Conservation (phyloP, 2,329 filamentous ascomycete species). For the Pseudocercospora crystallina region DNA sequence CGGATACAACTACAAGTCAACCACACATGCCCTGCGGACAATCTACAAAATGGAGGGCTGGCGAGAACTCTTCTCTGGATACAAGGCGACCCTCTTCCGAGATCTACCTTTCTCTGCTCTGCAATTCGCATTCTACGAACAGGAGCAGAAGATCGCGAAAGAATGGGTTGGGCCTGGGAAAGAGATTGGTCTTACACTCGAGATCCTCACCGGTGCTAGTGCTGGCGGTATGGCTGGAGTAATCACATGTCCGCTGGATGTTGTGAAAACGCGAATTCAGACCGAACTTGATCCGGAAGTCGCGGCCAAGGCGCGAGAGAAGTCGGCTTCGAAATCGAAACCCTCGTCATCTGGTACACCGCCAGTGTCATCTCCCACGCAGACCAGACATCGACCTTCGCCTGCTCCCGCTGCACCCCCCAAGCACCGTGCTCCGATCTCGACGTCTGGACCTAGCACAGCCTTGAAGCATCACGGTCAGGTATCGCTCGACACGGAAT, state of each 20-base stretch:
- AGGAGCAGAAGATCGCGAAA: constrained; percentile 80
- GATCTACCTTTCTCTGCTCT: constrained; percentile 94
- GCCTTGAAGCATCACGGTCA: constrained; percentile 77
- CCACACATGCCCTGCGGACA: constrained; percentile 77
- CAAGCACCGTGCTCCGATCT: constrained; percentile 58
- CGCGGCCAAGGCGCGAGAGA: constrained; percentile 31
- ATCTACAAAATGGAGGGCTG: constrained; percentile 82
- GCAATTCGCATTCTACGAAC: constrained; percentile 98
- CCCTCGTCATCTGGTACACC: constrained; percentile 8
- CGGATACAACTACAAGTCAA: constrained; percentile 93
- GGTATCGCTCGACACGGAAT: constrained; percentile 81
- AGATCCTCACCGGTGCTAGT: constrained; percentile 83
- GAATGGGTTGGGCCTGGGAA: constrained; percentile 69
- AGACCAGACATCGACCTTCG: constrained; percentile 17
- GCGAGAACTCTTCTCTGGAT: constrained; percentile 89
- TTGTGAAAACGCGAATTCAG: constrained; percentile 95
- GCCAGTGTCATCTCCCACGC: constrained; percentile 9
- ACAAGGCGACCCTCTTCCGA: constrained; percentile 90
- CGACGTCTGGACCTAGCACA: constrained; percentile 85
- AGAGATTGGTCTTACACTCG: constrained; percentile 81
- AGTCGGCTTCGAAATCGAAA: constrained; percentile 7
- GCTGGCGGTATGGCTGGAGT: constrained; percentile 92
- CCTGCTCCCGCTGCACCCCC: constrained; percentile 6
- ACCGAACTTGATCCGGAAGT: constrained; percentile 72
- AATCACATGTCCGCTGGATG: constrained; percentile 92